A percentile compares a stretch with the other conserved stretches of the same genome.
These are phyloP conservation scores for Chlorella variabilis DNA, from an alignment of 163 green algal genomes.

Conservation along the genomic window DNA sequence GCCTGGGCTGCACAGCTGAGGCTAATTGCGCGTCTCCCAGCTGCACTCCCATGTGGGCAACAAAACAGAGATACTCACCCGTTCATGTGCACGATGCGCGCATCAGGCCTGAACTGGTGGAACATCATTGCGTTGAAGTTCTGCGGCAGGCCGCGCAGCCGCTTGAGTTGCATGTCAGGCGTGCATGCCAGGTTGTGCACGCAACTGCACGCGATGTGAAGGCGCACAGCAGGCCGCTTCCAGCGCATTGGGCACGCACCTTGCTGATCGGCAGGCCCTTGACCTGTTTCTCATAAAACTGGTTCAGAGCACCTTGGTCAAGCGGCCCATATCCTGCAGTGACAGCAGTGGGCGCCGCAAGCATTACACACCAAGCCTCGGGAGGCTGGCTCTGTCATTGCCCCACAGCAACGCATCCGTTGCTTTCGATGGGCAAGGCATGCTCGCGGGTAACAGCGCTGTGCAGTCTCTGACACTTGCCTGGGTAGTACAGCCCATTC, in stretches of 20 bases:
- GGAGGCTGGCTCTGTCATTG: no score
- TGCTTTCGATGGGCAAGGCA: no score
- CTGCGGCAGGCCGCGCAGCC: background rate
- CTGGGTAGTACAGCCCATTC: constrained; percentile 38
- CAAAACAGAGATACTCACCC: no score
- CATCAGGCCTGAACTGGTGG: background rate
- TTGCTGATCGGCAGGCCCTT: constrained; percentile 20
- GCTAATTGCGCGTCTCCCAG: no score
- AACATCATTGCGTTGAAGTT: constrained; percentile 31
- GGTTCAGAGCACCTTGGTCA: constrained; percentile 48
- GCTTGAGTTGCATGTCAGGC: background rate
- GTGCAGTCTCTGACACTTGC: no score
- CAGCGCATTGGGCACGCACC: background rate
- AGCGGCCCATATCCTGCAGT: constrained; percentile 30
- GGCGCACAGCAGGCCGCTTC: background rate
- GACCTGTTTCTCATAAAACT: constrained; percentile 41
- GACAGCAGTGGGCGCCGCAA: background rate
- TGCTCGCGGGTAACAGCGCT: no score
- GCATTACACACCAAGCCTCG: no score
- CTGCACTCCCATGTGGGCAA: no score
- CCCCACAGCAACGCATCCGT: no score
- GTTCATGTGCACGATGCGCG: constrained; percentile 25
- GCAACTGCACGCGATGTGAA: no score
- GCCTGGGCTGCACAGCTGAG: background rate
- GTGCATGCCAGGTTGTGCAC: no score